Conservation (phyloP, 2,329 filamentous ascomycete genomes). For the Trichoderma sp. region DNA sequence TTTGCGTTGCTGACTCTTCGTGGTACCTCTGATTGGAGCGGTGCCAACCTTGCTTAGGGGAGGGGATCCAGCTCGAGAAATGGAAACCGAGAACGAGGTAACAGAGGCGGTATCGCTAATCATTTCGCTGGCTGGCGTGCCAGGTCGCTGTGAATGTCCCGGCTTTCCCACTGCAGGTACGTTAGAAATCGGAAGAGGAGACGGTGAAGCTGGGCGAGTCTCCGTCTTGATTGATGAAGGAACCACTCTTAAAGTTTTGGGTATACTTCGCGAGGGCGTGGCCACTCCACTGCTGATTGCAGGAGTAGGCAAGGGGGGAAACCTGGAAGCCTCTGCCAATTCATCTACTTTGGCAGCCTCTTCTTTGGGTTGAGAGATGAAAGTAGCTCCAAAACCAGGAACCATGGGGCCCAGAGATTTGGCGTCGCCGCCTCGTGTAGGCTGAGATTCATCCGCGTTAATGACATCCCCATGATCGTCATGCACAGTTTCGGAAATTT, state of each 20-base stretch:
- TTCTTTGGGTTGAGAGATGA: not conserved
- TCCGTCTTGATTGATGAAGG: slow-evolving; percentile 32
- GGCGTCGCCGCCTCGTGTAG: not conserved
- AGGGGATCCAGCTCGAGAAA: slow-evolving; percentile 68
- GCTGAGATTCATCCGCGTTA: not conserved
- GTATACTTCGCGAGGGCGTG: slow-evolving; percentile 49
- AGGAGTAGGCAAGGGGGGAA: slow-evolving; percentile 50
- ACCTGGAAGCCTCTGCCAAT: slow-evolving; percentile 37
- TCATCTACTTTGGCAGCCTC: not conserved
- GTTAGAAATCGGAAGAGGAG: slow-evolving; percentile 27
- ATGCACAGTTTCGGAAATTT: not conserved
- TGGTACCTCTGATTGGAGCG: slow-evolving; percentile 65
- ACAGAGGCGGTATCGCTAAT: slow-evolving; percentile 76
- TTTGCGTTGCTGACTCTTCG: slow-evolving; percentile 77
- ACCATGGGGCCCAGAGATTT: not conserved
- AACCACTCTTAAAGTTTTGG: slow-evolving; percentile 69
- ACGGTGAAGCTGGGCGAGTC: not conserved
- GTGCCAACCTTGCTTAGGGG: slow-evolving; percentile 63
- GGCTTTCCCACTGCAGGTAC: slow-evolving; percentile 29
- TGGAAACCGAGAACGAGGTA: slow-evolving; percentile 66
- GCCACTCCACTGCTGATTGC: slow-evolving; percentile 43
- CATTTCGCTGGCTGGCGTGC: slow-evolving; percentile 69
- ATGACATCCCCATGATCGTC: slow-evolving; percentile 18
- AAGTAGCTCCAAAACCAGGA: not conserved
- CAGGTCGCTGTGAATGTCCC: slow-evolving; percentile 49